Base-by-base conservation (phyloP, 768 basidiomycete species). In the Suillus paluster region DNA sequence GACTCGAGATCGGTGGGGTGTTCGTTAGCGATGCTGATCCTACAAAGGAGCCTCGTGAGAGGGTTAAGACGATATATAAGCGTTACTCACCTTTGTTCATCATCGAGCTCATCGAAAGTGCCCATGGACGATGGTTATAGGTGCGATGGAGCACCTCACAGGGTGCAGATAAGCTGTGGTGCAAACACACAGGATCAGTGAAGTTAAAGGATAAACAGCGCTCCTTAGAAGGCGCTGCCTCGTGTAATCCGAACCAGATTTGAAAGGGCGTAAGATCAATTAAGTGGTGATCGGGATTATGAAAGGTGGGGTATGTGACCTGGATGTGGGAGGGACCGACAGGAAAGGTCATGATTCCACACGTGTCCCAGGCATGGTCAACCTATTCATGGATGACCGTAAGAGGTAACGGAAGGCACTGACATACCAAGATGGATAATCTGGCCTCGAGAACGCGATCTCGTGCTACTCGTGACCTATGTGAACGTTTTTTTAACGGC, bases 1-100 rank as follows among this genome's bases (percentile, higher is more conserved):
- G 73, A 76, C 46, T 75, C 71, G 63, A 76, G 63, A 64, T 74
- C 74, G 21, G 58, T 65, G 33, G 73, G 74, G 12, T 71, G 73
- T 36, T 69, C 63, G 10, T 71, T 73, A 45, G 73, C 71, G 1
- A 73, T 63, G 17, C 62, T 59, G 5, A 63, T 66, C 66, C 73
- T 74, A 55, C 38, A 50, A 8, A n/a, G 27, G 3, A 48, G n/a
- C n/a, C n/a, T n/a, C n/a, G n/a, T n/a, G 30, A 50, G 49, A 54
- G 11, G 19, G 46, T 61, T 23, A 33, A 45, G 15, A 66, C 41
- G 7, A 41, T 49, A 36, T 27, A 25, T 33, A 17, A 53, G 17
- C 25, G 14, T 17, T 15, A 46, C 63, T 19, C 54, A 73, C 73
- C 73, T 67, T 62, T 70, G 67, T 59, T 71, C 73, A 57, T 68